Evolutionary conservation across 768 basidiomycete genomes (phyloP).

Genomic region (Mycena rebaudengoi): DNA sequence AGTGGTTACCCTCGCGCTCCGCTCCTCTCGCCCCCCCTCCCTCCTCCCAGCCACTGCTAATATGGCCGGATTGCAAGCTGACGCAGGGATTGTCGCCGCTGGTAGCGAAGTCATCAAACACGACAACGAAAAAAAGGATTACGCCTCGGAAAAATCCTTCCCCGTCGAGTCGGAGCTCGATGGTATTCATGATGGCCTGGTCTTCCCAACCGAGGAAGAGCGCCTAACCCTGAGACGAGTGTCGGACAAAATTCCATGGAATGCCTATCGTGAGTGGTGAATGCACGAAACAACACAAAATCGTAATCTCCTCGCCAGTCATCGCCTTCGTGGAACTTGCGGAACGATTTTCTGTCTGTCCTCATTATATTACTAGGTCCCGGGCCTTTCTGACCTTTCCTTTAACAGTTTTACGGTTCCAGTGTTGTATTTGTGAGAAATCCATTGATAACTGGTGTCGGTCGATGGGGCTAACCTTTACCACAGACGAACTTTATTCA

Average conservation of each 20-base stretch:
- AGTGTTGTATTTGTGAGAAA: constrained; percentile 19
- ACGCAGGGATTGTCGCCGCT: constrained; percentile 1
- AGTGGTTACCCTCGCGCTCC: too few relatives aligned
- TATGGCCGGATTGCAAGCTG: constrained; percentile 24
- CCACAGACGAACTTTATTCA: constrained; percentile 75
- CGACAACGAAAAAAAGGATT: not conserved
- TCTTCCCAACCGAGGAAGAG: constrained; percentile 74
- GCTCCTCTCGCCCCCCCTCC: too few relatives aligned
- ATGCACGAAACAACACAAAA: not conserved
- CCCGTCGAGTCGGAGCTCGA: constrained; percentile 12
- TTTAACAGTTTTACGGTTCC: constrained; percentile 19
- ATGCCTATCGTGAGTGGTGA: constrained; percentile 54
- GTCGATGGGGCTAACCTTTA: constrained; percentile 12
- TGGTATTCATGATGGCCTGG: constrained; percentile 59
- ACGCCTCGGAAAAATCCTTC: not conserved
- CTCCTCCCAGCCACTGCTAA: too few relatives aligned
- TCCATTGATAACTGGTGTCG: constrained; percentile 26
- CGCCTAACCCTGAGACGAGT: constrained; percentile 65
- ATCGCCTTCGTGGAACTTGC: constrained; percentile 75
- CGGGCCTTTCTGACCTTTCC: not conserved
- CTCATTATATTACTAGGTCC: not conserved
- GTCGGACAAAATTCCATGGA: constrained; percentile 67
- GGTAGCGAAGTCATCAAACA: constrained; percentile 9
- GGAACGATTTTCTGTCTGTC: constrained; percentile 74
- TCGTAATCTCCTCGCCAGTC: constrained; percentile 45